Conservation (phyloP, 2,329 filamentous ascomycete genomes). For the Cercospora janseana region DNA sequence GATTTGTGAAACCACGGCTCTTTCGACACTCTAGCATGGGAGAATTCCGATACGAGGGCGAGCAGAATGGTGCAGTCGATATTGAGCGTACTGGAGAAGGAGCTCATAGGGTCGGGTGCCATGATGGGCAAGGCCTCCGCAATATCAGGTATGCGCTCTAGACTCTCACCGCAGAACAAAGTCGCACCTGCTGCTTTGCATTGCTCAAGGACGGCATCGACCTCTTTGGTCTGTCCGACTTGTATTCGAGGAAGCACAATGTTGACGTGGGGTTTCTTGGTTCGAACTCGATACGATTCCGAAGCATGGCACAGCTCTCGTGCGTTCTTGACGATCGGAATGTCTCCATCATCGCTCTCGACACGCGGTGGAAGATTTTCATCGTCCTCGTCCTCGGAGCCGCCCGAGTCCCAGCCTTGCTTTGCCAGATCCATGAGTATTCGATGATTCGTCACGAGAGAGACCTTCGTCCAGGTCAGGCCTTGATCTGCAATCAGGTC, state of each 20-base stretch:
- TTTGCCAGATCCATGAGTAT: conserved; percentile 68
- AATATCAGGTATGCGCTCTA: conserved; percentile 25
- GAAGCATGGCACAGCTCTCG: conserved; percentile 59
- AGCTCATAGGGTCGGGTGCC: conserved; percentile 40
- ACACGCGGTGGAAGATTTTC: conserved; percentile 36
- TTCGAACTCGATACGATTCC: conserved; percentile 55
- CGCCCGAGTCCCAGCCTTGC: conserved; percentile 60
- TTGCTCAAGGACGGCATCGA: conserved; percentile 57
- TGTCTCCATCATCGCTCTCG: conserved; percentile 52
- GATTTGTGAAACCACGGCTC: conserved; percentile 58
- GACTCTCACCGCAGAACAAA: conserved; percentile 36
- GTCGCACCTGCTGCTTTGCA: conserved; percentile 53
- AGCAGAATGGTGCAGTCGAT: conserved; percentile 70
- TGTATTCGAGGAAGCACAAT: conserved; percentile 61
- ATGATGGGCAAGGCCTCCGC: conserved; percentile 35
- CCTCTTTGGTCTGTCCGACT: conserved; percentile 50
- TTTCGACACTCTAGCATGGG: conserved; percentile 53
- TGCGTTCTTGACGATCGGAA: conserved; percentile 61
- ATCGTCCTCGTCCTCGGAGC: conserved; percentile 48
- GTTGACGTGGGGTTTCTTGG: conserved; percentile 58
- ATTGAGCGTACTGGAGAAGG: conserved; percentile 51
- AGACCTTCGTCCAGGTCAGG: conserved; percentile 66
- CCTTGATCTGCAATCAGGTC: conserved; percentile 65
- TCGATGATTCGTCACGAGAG: conserved; percentile 61
- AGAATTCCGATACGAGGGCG: conserved; percentile 71